Percentiles rank a stretch among this genome's conserved stretches.
Conservation (phyloP, 768 basidiomycete genomes). For the Agaricus blazei region DNA sequence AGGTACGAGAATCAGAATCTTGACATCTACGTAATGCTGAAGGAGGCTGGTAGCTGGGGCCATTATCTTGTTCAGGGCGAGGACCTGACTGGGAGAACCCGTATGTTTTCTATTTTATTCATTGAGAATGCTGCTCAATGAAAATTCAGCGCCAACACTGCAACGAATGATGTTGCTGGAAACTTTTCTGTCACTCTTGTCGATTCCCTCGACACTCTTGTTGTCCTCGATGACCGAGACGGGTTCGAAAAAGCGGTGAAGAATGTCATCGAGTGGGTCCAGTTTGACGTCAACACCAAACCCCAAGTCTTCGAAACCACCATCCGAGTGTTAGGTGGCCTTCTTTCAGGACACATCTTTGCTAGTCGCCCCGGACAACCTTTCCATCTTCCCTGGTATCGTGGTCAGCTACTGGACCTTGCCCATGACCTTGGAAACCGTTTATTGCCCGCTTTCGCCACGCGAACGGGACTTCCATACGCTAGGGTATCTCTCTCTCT, state of each 20-base stretch:
- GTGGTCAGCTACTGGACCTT: constrained; percentile 69
- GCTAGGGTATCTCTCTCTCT: constrained; percentile 58
- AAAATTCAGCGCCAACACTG: constrained; percentile 55
- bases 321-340: constrained; percentile 88
- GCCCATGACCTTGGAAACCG: constrained; percentile 86
- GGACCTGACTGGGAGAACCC: constrained; percentile 85
- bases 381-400: constrained; percentile 82
- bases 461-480: constrained; percentile 87
- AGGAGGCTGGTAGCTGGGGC: constrained; percentile 56
- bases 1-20: constrained; percentile 37
- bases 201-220: constrained; percentile 82
- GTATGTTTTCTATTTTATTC: constrained; percentile 38
- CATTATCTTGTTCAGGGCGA: constrained; percentile 79
- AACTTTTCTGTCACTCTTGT: constrained; percentile 86
- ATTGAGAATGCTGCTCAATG: constrained; percentile 8
- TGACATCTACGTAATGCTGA: constrained; percentile 1
- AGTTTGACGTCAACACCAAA: constrained; percentile 89
- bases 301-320: constrained; percentile 99
- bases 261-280: constrained; percentile 76
- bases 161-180: constrained; percentile 88
- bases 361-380: constrained; percentile 62
- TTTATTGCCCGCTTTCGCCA: constrained; percentile 86
- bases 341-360: constrained; percentile 81
- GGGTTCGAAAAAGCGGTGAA: constrained; percentile 85
- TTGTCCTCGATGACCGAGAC: constrained; percentile 74